Evolutionary conservation across 140 eudicot genomes (phyloP).

Genomic region (Cichorium intybus): DNA sequence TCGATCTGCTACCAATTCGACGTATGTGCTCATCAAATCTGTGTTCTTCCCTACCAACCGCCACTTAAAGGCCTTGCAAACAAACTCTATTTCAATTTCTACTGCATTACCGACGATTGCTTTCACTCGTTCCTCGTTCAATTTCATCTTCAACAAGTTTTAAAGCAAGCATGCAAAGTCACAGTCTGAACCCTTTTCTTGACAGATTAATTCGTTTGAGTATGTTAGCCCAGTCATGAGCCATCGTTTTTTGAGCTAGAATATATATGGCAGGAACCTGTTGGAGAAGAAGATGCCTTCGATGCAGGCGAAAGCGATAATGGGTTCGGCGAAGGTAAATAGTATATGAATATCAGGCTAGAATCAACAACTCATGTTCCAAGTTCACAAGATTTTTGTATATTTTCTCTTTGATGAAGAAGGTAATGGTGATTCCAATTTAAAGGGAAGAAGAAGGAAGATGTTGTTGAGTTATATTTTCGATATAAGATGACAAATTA

Average conservation of each 20-base stretch:
- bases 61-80: constrained; percentile 58
- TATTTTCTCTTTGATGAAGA: too few relatives aligned
- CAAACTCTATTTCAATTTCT: constrained; percentile 66
- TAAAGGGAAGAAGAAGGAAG: too few relatives aligned
- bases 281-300: constrained; percentile 77
- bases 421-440: too few relatives aligned
- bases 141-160: constrained; percentile 38
- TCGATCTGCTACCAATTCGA: constrained; percentile 68
- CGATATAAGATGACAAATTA: too few relatives aligned
- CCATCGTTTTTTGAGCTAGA: constrained; percentile 74
- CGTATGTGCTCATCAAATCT: constrained; percentile 59
- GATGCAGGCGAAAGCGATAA: constrained; percentile 69
- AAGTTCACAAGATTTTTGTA: too few relatives aligned
- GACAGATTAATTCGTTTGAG: constrained; percentile 62
- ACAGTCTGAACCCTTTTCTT: constrained; percentile 64
- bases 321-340: constrained; percentile 58
- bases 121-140: constrained; percentile 52
- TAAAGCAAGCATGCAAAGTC: constrained; percentile 65
- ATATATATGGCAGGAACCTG: constrained; percentile 58
- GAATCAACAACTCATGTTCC: too few relatives aligned
- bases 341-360: too few relatives aligned
- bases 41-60: constrained; percentile 70
- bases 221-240: constrained; percentile 66
- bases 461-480: too few relatives aligned
- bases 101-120: constrained; percentile 56